A percentile compares a stretch with the other conserved stretches of the same genome.
phyloP scores from a whole-genome alignment of 495 filamentous ascomycete species.

The Aspergillus steynii region DNA sequence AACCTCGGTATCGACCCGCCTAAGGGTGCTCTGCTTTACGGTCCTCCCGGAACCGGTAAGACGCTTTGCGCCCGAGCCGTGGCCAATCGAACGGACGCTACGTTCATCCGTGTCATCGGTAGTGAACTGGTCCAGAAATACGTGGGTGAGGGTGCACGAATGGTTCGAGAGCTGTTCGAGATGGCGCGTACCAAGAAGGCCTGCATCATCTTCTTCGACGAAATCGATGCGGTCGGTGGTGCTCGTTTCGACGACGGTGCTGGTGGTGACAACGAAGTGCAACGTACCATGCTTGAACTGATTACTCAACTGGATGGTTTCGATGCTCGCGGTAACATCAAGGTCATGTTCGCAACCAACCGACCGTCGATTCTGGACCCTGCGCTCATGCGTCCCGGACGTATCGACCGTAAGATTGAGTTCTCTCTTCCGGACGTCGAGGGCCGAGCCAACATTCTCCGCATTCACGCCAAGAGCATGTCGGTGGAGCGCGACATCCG shows the following conservation, averaged over 20 bases:
- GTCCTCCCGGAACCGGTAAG: slow-evolving; percentile 95
- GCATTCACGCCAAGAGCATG: slow-evolving; percentile 99
- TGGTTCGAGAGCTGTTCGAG: slow-evolving; percentile 98
- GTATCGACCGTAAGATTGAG: slow-evolving; percentile 98
- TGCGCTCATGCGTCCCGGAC: slow-evolving; percentile 93
- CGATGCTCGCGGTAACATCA: slow-evolving; percentile 97
- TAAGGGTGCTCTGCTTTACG: slow-evolving; percentile 95
- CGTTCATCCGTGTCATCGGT: slow-evolving; percentile 97
- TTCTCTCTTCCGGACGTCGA: slow-evolving; percentile 96
- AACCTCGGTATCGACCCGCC: slow-evolving; percentile 97
- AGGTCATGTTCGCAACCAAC: slow-evolving; percentile 99
- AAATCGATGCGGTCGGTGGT: slow-evolving; percentile 96
- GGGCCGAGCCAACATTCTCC: slow-evolving; percentile 93
- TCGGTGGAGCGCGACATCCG: slow-evolving; percentile 97
- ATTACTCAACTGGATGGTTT: slow-evolving; percentile 99
- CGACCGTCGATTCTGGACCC: slow-evolving; percentile 93
- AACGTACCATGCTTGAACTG: slow-evolving; percentile 97
- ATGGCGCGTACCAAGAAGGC: slow-evolving; percentile 99
- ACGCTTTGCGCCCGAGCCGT: slow-evolving; percentile 97
- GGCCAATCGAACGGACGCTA: slow-evolving; percentile 95
- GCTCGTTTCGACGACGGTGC: slow-evolving; percentile 99
- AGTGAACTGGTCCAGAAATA: slow-evolving; percentile 98
- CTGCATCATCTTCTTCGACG: slow-evolving; percentile 99
- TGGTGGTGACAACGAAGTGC: slow-evolving; percentile 98
- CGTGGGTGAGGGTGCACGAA: slow-evolving; percentile 94